phyloP scores from a whole-genome alignment of 2,329 filamentous ascomycete genomes.

The Huntiella omanensis region DNA sequence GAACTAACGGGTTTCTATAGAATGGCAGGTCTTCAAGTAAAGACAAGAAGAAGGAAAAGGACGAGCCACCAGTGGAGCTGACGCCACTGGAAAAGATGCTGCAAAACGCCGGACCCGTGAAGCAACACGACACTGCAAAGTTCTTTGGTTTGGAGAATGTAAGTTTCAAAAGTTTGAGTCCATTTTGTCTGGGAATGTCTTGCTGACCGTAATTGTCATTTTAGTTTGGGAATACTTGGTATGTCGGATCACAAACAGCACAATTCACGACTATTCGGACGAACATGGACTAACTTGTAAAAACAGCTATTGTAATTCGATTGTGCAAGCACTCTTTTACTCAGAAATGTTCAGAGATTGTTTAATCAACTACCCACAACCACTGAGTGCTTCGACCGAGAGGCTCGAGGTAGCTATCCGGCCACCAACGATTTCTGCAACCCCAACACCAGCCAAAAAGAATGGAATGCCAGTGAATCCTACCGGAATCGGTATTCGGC shows the following conservation, averaged over 20 bases:
- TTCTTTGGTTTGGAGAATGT: constrained; percentile 98
- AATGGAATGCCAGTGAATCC: constrained; percentile 3
- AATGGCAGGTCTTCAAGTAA: constrained; percentile 17
- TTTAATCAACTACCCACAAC: constrained; percentile 75
- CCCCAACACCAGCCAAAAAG: constrained; percentile 18
- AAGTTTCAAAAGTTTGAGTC: constrained; percentile 21
- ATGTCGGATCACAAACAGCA: constrained; percentile 18
- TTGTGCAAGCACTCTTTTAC: constrained; percentile 92
- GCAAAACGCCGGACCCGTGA: constrained; percentile 58
- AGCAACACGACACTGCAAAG: constrained; percentile 83
- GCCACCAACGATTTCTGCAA: constrained; percentile 30
- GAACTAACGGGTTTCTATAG: constrained; percentile 14
- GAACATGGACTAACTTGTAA: background rate
- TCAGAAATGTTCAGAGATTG: constrained; percentile 85
- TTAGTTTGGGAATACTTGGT: constrained; percentile 97
- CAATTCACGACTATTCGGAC: background rate
- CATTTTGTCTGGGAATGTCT: constrained; percentile 3
- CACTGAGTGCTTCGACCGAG: constrained; percentile 48
- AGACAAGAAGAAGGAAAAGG: constrained; percentile 35
- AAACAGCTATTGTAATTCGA: constrained; percentile 87
- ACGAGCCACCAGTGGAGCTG: constrained; percentile 36
- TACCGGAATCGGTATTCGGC: constrained; percentile 35
- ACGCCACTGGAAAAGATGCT: constrained; percentile 58
- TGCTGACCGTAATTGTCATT: constrained; percentile 19
- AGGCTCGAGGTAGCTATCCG: constrained; percentile 44